Evolutionary conservation across 768 basidiomycete species (phyloP), one percentile per base, ranked within the genome.

Genomic region (Phallus indusiatus): DNA sequence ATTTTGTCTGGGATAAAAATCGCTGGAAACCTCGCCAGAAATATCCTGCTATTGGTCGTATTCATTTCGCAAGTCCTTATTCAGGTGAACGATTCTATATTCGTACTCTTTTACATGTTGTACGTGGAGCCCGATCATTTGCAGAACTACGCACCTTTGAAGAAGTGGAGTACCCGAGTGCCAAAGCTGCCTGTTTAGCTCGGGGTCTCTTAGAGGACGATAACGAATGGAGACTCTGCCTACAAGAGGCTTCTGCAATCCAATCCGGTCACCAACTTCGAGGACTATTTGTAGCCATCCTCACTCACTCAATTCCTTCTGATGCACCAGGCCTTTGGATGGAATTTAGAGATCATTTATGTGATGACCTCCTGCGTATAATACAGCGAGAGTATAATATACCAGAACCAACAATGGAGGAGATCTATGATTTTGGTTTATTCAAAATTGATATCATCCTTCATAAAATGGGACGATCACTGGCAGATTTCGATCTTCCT

Each of bases 341-440:
- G 1, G 59, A 67, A 7, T 79, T 73, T 56, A 61, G 65, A 16
- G 5, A 33, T 0, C 24, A 20, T 18, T 74, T 81, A 2, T 78
- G 76, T 69, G 74, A 79, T 69, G 74, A 79, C 59, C 65, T 79
- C 1, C 33, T 17, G 2, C 51, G 63, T 47, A 56, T 59, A 0
- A 64, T 78, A 1, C 52, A 42, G 0, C 34, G 46, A 1, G 56
- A 17, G 18, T 37, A 28, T 22, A 17, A 51, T 51, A 16, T 21
- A 10, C 20, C 22, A 14, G 37, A 70, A 14, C 67, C 70, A 1
- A 65, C 73, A 16, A 55, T 70, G 1, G 74, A 72, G 1, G 53
- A 72, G 14, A 55, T 74, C 1, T 73, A 67, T 64, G 72, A 77
- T 59, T 77, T 74, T 72, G 75, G 76, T 9, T 74, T 80, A 1